Base-by-base conservation (phyloP, 2,329 filamentous ascomycete species). In the Colletotrichum truncatum region DNA sequence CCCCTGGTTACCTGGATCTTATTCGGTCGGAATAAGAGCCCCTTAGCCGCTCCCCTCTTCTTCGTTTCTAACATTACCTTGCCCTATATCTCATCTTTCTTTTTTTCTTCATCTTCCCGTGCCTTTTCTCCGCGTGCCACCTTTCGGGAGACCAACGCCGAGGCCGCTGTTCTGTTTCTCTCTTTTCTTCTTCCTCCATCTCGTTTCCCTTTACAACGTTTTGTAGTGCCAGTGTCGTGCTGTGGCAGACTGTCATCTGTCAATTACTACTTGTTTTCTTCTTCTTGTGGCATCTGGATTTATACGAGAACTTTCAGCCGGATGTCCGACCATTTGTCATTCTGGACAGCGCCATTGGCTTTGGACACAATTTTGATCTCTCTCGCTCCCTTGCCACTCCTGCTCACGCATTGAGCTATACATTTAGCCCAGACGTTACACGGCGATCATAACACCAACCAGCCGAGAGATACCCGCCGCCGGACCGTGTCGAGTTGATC, bases 31-130 rank as follows among this genome's bases (percentile, higher is more conserved):
- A 54, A 41, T 21, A 36, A 34, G 39, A 64, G 48, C 61, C 39
- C 30, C 49, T 54, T 39, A 34, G 56, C 16, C 34, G 25, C 39
- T 39, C 16, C 34, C 18, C 39, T 39, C 30, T 38, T 25, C 48
- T 53, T 54, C 48, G 62, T 64, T 61, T 61, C 48, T 49, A 61
- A 54, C 21, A 12, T 11, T 10, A 28, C 56, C 48, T 54, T 61
- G 55, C 21, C 48, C 56, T 54, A 61, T 64, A 48, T 54, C 32
- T 34, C 56, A 10, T 26, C 48, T 43, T 41, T 16, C 18, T 43
- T n/a, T 21, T 28, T 43, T 28, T 43, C 45, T 4, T 59, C 36
- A 39, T 16, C 36, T 14, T 9, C 51, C 38, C 34, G 38, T 8
- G 11, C 9, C 18, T 45, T 26, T 62, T 64, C 26, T 38, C 55